Evolutionary conservation across 192 early-diverging fungal species (phyloP), one percentile per base, ranked within the genome.

Genomic region (Backusella macrospora): DNA sequence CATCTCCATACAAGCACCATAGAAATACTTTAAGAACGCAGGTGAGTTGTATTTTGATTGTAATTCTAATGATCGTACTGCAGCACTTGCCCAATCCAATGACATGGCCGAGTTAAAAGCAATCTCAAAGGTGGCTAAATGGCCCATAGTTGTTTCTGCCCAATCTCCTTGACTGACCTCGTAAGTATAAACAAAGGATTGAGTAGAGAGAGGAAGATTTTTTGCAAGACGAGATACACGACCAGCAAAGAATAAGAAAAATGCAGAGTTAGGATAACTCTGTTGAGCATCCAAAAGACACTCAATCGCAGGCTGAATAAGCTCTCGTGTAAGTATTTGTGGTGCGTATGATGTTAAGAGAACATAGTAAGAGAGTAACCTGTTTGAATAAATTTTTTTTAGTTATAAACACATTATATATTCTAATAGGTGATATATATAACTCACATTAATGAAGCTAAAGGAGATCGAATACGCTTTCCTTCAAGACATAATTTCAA

Each of bases 391-490:
- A 6, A 15, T 21, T 18, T 64, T 38, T 21, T 18, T 14, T 3
- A n/a, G 0, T 68, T 18, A 70, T 21, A 42, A 39, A 13, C 29
- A 37, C 15, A 26, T 64, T 64, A 38, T n/a, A n/a, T n/a, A 63
- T 23, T 15, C 12, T 38, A 34, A 65, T n/a, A 39, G 16, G 16
- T 23, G 34, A 68, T 15, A 52, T 23, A 72, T 68, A 18, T 6
- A n/a, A 80, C 74, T 77, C 81, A 87, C 86, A 85, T 80, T 23
- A 87, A 73, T 2, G 86, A 87, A 43, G 84, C 83, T 18, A 87
- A 52, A 0, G 86, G 86, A 1, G 86, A 85, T 66, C 86, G 75
- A 16, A 87, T 83, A 10, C 84, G 77, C 52, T 83, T 80, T 67
- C 81, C 81, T 44, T 81, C 79, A 43, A 87, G 73, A 67, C 80